These are phyloP conservation scores for Dryas octopetala DNA, from an alignment of 306 rosid genomes.

Conservation along the genomic window DNA sequence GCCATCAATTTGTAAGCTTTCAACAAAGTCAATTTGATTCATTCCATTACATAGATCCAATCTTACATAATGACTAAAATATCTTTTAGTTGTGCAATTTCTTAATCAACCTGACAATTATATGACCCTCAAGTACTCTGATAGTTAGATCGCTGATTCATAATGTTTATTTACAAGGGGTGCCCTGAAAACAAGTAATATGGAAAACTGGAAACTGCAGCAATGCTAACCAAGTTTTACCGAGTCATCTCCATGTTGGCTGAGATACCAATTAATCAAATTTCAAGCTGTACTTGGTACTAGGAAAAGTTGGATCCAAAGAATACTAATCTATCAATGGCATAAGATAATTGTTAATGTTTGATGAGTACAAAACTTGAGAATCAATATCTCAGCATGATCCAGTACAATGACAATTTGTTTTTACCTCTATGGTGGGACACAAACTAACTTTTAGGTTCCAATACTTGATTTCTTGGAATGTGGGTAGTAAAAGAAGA, in stretches of 20 bases:
- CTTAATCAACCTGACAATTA: not conserved
- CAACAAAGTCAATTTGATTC: not conserved
- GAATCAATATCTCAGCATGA: not conserved
- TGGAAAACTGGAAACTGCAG: not conserved
- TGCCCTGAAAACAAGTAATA: not conserved
- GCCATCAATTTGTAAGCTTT: not conserved
- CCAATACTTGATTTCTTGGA: not conserved
- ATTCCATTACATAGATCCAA: not conserved
- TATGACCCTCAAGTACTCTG: not conserved
- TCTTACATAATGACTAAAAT: not conserved
- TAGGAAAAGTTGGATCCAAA: not conserved
- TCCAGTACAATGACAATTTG: not conserved
- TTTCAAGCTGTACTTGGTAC: not conserved
- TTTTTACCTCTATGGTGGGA: not conserved
- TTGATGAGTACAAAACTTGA: not conserved
- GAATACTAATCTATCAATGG: not conserved
- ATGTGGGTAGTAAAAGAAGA: not conserved
- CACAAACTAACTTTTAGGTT: constrained; percentile 1
- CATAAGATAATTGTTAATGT: not conserved
- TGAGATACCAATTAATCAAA: not conserved
- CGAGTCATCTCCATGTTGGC: not conserved
- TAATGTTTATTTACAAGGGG: not conserved
- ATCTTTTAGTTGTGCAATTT: not conserved
- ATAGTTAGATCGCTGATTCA: not conserved
- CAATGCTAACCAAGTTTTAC: not conserved